Base-by-base conservation (phyloP, 2,329 filamentous ascomycete species). In the Chalaropsis thielavioides region DNA sequence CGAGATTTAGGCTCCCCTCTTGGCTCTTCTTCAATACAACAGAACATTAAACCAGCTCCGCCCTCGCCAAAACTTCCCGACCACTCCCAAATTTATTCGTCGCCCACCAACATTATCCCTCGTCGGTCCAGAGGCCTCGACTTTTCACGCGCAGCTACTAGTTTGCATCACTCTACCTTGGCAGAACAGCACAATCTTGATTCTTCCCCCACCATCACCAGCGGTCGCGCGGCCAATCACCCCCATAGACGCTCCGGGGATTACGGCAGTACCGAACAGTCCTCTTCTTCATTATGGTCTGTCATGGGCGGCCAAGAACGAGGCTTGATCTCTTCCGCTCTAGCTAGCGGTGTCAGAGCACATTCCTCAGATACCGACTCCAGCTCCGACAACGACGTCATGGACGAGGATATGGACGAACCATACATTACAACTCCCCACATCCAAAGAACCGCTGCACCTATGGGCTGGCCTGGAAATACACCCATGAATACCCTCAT, bases 121-220 rank as follows among this genome's bases (percentile, higher is more conserved):
- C 85, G 92, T 69, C 86, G 92, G 68, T 96, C 92, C 38, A 84
- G 92, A 65, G 92, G 92, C 54, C 80, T 96, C 67, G 92, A 97
- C 76, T 97, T 96, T 74, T 92, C 92, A 49, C 83, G 92, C 69
- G 92, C 92, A 11, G 94, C 90, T 68, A 96, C 92, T 11, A 95
- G 92, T 72, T 80, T 99, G 24, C 94, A 97, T 75, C 94, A 97
- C 75, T 96, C 92, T 17, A 97, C 89, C 0, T 82, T 97, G 8
- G 92, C 92, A 65, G 90, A 96, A 70, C 84, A 87, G 73, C 88
- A 89, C 0, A 94, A 89, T 4, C 91, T 92, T 2, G 91, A 95
- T 73, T 94, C 90, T 0, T 96, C 92, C 0, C 94, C 94, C 0
- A 92, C 87, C 13, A 86, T 94, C 64, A 56, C 44, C 40, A 85